Percentiles rank a stretch among this genome's conserved stretches.
Conservation (phyloP, 2,329 filamentous ascomycete genomes). For the Diplodia sapinea region DNA sequence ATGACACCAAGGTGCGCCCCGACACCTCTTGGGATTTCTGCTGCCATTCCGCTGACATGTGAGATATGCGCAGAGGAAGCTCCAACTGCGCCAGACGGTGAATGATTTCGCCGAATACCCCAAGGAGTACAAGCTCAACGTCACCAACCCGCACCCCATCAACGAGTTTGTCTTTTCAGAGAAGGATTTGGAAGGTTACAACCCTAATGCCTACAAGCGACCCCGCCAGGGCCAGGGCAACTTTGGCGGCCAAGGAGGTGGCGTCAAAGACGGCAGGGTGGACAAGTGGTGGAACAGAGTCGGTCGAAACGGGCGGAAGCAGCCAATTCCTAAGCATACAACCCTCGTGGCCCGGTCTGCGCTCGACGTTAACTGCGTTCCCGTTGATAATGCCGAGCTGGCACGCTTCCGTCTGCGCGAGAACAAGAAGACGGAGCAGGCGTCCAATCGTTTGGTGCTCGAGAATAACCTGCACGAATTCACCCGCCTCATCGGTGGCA, state of each 20-base stretch:
- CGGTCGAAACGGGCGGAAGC: slow-evolving; percentile 16
- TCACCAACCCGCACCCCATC: slow-evolving; percentile 68
- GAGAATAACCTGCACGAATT: slow-evolving; percentile 28
- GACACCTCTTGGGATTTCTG: background rate
- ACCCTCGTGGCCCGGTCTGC: slow-evolving; percentile 64
- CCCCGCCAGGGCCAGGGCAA: slow-evolving; percentile 36
- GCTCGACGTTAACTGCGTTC: slow-evolving; percentile 56
- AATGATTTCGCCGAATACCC: slow-evolving; percentile 60
- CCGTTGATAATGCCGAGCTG: slow-evolving; percentile 42
- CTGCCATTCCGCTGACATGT: slow-evolving; percentile 9
- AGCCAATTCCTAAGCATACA: slow-evolving; percentile 41
- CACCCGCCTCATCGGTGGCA: slow-evolving; percentile 25
- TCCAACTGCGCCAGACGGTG: slow-evolving; percentile 30
- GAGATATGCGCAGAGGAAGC: slow-evolving; percentile 25
- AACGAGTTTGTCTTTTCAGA: slow-evolving; percentile 95
- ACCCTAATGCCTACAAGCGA: slow-evolving; percentile 43
- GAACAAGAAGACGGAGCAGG: slow-evolving; percentile 23
- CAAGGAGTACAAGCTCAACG: slow-evolving; percentile 83
- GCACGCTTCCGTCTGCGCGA: slow-evolving; percentile 18
- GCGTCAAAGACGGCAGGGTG: slow-evolving; percentile 21
- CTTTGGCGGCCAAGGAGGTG: slow-evolving; percentile 33
- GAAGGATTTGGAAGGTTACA: slow-evolving; percentile 83
- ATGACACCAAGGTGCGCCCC: slow-evolving; percentile 26
- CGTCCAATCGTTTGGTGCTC: slow-evolving; percentile 24
- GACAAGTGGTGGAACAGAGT: slow-evolving; percentile 23